A percentile compares a stretch with the other conserved stretches of the same genome.
These are phyloP conservation scores for Daldinia sp. DNA, from an alignment of 2,329 filamentous ascomycete genomes.

Conservation along the genomic window DNA sequence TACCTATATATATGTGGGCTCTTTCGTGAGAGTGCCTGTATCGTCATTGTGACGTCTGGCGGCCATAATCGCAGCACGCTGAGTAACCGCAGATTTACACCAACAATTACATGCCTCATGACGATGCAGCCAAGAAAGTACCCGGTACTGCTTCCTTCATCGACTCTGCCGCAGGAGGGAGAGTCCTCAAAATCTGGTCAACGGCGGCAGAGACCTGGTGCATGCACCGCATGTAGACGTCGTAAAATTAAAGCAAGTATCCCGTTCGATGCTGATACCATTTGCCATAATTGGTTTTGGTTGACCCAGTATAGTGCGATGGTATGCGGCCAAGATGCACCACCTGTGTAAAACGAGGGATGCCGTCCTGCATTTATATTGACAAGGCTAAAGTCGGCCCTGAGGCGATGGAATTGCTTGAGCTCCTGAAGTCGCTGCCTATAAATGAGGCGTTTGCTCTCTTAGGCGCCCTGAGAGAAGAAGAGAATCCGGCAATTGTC, in stretches of 20 bases:
- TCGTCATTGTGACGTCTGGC: slow-evolving; percentile 22
- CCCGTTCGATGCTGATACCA: background rate
- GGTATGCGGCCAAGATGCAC: slow-evolving; percentile 39
- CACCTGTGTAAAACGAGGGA: slow-evolving; percentile 38
- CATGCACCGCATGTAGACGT: slow-evolving; percentile 40
- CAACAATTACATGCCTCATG: background rate
- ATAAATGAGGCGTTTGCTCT: slow-evolving; percentile 38
- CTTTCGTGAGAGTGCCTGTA: background rate
- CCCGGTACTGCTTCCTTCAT: slow-evolving; percentile 26
- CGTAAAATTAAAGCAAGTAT: slow-evolving; percentile 42
- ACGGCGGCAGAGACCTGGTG: slow-evolving; percentile 32
- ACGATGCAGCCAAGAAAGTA: slow-evolving; percentile 31
- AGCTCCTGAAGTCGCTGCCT: slow-evolving; percentile 44
- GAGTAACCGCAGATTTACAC: background rate
- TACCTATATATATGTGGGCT: background rate
- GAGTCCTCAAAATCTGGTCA: slow-evolving; percentile 1
- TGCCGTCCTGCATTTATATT: slow-evolving; percentile 32
- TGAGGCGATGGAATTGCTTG: slow-evolving; percentile 45
- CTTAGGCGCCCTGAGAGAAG: slow-evolving; percentile 42
- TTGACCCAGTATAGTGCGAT: slow-evolving; percentile 38
- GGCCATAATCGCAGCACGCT: background rate
- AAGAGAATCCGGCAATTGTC: slow-evolving; percentile 40
- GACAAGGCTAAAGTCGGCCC: slow-evolving; percentile 37
- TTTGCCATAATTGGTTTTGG: background rate
- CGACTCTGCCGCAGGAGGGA: slow-evolving; percentile 13